phyloP scores from a whole-genome alignment of 768 basidiomycete genomes.

The Phaeolepiota aurea region DNA sequence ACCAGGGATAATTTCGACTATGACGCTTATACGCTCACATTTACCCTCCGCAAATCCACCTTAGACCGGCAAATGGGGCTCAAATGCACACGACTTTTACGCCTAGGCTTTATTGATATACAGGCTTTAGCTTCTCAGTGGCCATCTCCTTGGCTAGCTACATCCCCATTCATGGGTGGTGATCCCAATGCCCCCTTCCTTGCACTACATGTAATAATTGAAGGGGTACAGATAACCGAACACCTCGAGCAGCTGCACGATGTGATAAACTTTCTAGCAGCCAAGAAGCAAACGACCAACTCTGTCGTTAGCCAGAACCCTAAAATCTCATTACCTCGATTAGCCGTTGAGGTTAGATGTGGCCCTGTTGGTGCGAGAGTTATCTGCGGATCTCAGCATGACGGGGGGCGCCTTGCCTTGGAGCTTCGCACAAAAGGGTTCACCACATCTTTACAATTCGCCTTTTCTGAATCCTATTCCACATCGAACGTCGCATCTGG shows the following conservation, averaged over 20 bases:
- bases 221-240: constrained; percentile 42
- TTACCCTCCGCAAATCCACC: constrained; percentile 31
- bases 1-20: constrained; percentile 28
- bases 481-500: constrained; percentile 16
- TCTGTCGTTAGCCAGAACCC: constrained; percentile 11
- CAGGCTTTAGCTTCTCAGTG: constrained; percentile 46
- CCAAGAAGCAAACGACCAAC: background rate
- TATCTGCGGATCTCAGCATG: constrained; percentile 33
- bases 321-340: constrained; percentile 39
- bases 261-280: constrained; percentile 20
- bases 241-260: constrained; percentile 42
- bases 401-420: constrained; percentile 37
- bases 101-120: constrained; percentile 29
- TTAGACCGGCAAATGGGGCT: constrained; percentile 33
- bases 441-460: constrained; percentile 28
- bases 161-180: constrained; percentile 39
- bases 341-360: constrained; percentile 37
- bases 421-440: constrained; percentile 54
- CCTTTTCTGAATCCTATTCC: constrained; percentile 24
- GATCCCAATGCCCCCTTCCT: constrained; percentile 55
- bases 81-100: constrained; percentile 31
- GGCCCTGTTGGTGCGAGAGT: constrained; percentile 44
- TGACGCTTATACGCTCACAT: constrained; percentile 38
- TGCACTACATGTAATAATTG: constrained; percentile 34
- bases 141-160: constrained; percentile 48